Conservation (phyloP, 2,329 filamentous ascomycete species). For the Stagonosporopsis chrysanthemi region DNA sequence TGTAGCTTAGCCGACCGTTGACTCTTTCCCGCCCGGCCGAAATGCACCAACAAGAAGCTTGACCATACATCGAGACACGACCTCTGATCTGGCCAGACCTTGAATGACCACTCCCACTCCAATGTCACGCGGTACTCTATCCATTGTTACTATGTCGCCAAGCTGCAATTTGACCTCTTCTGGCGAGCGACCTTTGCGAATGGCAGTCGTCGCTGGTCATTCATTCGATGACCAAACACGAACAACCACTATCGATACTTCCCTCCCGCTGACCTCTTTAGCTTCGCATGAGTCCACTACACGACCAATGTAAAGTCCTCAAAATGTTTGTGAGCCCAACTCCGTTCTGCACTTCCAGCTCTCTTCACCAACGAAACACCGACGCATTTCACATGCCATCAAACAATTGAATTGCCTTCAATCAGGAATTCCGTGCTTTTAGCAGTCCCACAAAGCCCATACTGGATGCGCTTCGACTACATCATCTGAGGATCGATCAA, state of each 20-base stretch:
- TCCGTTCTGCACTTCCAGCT: not conserved
- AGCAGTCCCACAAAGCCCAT: not conserved
- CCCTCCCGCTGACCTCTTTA: not conserved
- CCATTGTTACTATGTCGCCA: not conserved
- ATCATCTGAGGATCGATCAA: not conserved
- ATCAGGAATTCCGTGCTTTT: not conserved
- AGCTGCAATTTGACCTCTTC: not conserved
- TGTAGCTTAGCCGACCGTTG: slow-evolving; percentile 5
- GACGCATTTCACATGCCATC: slow-evolving; percentile 4
- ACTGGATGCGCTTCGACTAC: not conserved
- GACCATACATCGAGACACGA: not conserved
- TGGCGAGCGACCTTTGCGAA: not conserved
- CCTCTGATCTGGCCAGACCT: not conserved
- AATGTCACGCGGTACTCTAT: not conserved
- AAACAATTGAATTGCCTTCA: not conserved
- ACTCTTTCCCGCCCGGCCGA: slow-evolving; percentile 7
- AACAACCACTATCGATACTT: not conserved
- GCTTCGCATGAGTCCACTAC: not conserved
- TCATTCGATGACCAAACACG: slow-evolving; percentile 4
- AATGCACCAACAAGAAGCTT: slow-evolving; percentile 9
- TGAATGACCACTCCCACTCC: not conserved
- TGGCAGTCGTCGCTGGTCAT: not conserved
- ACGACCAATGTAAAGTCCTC: not conserved
- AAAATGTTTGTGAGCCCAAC: not conserved
- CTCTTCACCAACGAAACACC: slow-evolving; percentile 1